A percentile compares a stretch with the other conserved stretches of the same genome.
Evolutionary conservation across 164 flowering plant species (phyloP).

Genomic region (Nymphaea colorata): DNA sequence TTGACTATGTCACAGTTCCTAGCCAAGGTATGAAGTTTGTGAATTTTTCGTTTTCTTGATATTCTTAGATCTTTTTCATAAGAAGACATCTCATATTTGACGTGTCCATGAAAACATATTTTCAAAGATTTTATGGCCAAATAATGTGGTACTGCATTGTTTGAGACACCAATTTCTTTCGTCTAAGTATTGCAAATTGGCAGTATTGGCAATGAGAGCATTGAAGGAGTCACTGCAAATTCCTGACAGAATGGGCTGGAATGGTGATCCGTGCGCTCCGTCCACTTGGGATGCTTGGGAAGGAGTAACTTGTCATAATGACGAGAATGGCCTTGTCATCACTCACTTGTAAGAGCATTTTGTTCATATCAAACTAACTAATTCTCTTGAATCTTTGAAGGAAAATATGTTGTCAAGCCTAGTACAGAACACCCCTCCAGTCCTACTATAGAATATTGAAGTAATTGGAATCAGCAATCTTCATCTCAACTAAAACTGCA

Average conservation of each 20-base stretch:
- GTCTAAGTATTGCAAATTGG: constrained; percentile 3
- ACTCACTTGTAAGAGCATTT: constrained; percentile 61
- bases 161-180: too few species aligned
- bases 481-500: too few species aligned
- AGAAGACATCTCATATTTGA: too few species aligned
- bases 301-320: constrained; percentile 77
- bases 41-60: too few species aligned
- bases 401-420: too few species aligned
- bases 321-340: constrained; percentile 49
- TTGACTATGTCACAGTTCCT: constrained; percentile 60
- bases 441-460: too few species aligned
- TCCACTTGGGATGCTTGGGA: constrained; percentile 99
- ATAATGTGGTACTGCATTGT: too few species aligned
- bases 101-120: too few species aligned
- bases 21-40: constrained; percentile 48
- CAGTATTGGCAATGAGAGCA: constrained; percentile 81
- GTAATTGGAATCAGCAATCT: too few species aligned
- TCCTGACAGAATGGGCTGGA: constrained; percentile 99
- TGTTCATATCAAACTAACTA: background rate
- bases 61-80: too few species aligned
- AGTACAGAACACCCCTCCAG: too few species aligned
- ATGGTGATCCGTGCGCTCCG: constrained; percentile 99
- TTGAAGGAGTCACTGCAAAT: constrained; percentile 70
- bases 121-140: too few species aligned
- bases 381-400: background rate